These are phyloP conservation scores for Pelargonium citronellum DNA, from an alignment of 441 rosid species.

Conservation along the genomic window DNA sequence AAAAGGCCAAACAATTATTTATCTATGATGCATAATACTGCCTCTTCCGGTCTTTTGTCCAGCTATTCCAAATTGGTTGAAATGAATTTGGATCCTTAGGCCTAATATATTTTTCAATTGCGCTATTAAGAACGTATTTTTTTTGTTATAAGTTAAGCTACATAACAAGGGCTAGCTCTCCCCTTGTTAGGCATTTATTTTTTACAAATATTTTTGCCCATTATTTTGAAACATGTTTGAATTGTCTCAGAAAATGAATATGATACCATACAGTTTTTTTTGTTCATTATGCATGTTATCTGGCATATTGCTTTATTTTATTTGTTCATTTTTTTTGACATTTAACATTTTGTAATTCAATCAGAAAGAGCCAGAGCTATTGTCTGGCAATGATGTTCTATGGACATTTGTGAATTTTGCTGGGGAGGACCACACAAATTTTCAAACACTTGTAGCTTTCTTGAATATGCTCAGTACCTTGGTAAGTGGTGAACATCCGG, in stretches of 20 bases:
- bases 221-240: slow-evolving; percentile 4
- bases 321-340: neutral
- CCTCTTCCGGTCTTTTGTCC: neutral
- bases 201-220: neutral
- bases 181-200: too few species aligned
- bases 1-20: slow-evolving; percentile 5
- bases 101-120: slow-evolving; percentile 5
- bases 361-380: slow-evolving; percentile 88
- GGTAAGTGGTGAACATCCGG: slow-evolving; percentile 42
- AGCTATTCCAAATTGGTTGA: neutral
- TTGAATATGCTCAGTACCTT: slow-evolving; percentile 86
- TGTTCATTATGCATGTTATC: slow-evolving; percentile 1
- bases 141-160: neutral
- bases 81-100: neutral
- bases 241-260: neutral
- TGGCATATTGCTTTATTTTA: slow-evolving; percentile 8
- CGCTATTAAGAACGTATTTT: neutral
- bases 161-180: neutral
- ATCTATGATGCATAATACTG: slow-evolving; percentile 3
- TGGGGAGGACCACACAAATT: slow-evolving; percentile 95
- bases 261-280: neutral
- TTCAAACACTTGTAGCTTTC: slow-evolving; percentile 92
- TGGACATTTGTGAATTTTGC: slow-evolving; percentile 99
- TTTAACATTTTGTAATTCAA: slow-evolving; percentile 24
- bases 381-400: slow-evolving; percentile 87